These are phyloP conservation scores for Cercis canadensis DNA, from an alignment of 306 rosid species.

Conservation along the genomic window DNA sequence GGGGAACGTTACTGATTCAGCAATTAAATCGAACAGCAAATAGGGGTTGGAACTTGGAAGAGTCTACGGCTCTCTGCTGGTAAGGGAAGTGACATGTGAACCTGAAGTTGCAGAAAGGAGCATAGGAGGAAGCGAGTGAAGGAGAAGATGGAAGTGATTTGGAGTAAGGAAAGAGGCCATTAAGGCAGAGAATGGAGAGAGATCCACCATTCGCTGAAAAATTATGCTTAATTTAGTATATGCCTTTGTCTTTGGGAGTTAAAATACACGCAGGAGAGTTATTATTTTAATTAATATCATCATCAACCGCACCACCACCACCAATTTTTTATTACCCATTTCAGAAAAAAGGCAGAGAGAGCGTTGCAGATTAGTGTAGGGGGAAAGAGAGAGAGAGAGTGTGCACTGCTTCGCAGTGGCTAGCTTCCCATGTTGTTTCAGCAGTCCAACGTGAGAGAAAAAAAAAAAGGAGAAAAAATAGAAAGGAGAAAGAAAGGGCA, in stretches of 20 bases:
- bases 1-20: conserved; percentile 36
- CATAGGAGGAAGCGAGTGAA: conserved; percentile 5
- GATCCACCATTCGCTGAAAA: conserved; percentile 42
- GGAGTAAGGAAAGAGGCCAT: conserved; percentile 39
- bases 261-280: conserved; percentile 26
- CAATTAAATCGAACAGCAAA: conserved; percentile 41
- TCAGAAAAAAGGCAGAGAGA: conserved; percentile 10
- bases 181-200: conserved; percentile 39
- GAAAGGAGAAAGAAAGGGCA: not conserved
- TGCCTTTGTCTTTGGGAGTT: conserved; percentile 8
- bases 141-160: conserved; percentile 21
- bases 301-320: conserved; percentile 41
- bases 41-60: conserved; percentile 6
- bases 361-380: not conserved
- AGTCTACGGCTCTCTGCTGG: conserved; percentile 20
- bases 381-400: conserved; percentile 11
- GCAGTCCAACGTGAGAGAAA: conserved; percentile 33
- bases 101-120: conserved; percentile 8
- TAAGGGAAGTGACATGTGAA: conserved; percentile 28
- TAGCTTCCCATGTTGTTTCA: conserved; percentile 45
- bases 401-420: conserved; percentile 37
- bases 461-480: not conserved
- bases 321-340: conserved; percentile 31
- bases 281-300: conserved; percentile 29
- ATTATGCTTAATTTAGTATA: conserved; percentile 44